These are phyloP conservation scores for Nemania abortiva DNA, from an alignment of 2,329 filamentous ascomycete genomes.

Conservation along the genomic window DNA sequence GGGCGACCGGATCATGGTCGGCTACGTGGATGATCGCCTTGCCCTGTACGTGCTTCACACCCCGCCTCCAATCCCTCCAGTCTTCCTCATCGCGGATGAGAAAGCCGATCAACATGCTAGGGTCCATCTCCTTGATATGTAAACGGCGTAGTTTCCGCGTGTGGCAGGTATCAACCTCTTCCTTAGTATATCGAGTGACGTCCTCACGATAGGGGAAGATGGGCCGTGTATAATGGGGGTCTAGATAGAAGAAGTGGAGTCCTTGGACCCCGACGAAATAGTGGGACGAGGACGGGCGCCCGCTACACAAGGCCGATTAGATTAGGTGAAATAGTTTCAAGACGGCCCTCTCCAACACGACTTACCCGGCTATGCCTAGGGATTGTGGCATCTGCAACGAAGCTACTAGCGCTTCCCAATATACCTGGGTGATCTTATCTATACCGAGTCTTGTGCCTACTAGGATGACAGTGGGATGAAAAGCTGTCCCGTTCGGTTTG, in stretches of 20 bases:
- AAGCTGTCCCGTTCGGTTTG: constrained; percentile 71
- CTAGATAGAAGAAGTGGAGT: constrained; percentile 89
- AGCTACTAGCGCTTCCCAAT: constrained; percentile 92
- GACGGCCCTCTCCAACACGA: constrained; percentile 12
- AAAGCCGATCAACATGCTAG: constrained; percentile 97
- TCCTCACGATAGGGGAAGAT: constrained; percentile 75
- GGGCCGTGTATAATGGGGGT: constrained; percentile 88
- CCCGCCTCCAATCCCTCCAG: constrained; percentile 83
- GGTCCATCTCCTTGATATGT: constrained; percentile 93
- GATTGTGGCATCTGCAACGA: constrained; percentile 89
- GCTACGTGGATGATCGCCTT: constrained; percentile 90
- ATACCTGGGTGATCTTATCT: constrained; percentile 92
- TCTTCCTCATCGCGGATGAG: constrained; percentile 85
- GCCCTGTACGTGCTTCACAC: constrained; percentile 79
- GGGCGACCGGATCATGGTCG: constrained; percentile 72
- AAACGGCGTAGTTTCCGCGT: constrained; percentile 85
- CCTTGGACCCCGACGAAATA: constrained; percentile 74
- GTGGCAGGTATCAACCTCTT: constrained; percentile 87
- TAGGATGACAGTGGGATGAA: constrained; percentile 88
- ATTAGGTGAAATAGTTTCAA: constrained; percentile 11
- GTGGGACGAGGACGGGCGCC: constrained; percentile 87
- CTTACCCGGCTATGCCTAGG: constrained; percentile 94
- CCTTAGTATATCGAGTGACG: constrained; percentile 69
- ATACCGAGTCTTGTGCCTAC: constrained; percentile 91
- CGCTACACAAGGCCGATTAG: constrained; percentile 64